A percentile compares a stretch with the other conserved stretches of the same genome.
phyloP scores from a whole-genome alignment of 2,329 filamentous ascomycete genomes.

The Diaporthe ampelina region DNA sequence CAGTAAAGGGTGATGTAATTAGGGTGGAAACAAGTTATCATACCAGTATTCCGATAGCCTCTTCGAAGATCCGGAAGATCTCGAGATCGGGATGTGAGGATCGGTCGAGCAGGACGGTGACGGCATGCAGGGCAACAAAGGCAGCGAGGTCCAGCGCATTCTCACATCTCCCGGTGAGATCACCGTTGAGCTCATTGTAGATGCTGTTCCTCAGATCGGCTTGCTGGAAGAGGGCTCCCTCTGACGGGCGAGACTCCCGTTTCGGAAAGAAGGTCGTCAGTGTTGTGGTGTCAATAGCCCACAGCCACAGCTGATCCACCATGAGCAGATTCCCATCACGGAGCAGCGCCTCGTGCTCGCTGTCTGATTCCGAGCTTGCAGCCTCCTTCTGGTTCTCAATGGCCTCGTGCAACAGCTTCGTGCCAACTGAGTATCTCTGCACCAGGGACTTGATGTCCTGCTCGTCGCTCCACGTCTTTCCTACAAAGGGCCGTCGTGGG shows the following conservation, averaged over 20 bases:
- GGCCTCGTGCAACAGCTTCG: constrained; percentile 37
- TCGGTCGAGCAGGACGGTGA: constrained; percentile 72
- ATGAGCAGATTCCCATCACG: constrained; percentile 72
- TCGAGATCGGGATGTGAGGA: constrained; percentile 73
- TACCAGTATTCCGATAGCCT: constrained; percentile 74
- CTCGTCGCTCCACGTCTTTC: constrained; percentile 39
- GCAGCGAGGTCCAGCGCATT: constrained; percentile 74
- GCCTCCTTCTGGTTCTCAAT: constrained; percentile 38
- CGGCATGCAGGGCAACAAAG: constrained; percentile 72
- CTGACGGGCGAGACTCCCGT: constrained; percentile 66
- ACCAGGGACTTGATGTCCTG: constrained; percentile 34
- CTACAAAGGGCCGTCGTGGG: constrained; percentile 32
- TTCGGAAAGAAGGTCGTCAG: constrained; percentile 69
- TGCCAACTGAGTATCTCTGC: constrained; percentile 40
- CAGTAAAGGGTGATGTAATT: neutral
- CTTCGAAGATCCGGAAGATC: constrained; percentile 75
- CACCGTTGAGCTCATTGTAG: constrained; percentile 76
- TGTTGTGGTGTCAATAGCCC: constrained; percentile 67
- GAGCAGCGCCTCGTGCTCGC: constrained; percentile 45
- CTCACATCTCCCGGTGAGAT: constrained; percentile 72
- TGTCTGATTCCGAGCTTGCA: constrained; percentile 42
- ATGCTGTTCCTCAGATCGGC: constrained; percentile 74
- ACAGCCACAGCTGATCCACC: constrained; percentile 77
- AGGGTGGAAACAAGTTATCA: constrained; percentile 35
- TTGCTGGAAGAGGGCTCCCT: constrained; percentile 70